Evolutionary conservation across 257 asterid species (phyloP).

Genomic region (Solanum pinnatisectum): DNA sequence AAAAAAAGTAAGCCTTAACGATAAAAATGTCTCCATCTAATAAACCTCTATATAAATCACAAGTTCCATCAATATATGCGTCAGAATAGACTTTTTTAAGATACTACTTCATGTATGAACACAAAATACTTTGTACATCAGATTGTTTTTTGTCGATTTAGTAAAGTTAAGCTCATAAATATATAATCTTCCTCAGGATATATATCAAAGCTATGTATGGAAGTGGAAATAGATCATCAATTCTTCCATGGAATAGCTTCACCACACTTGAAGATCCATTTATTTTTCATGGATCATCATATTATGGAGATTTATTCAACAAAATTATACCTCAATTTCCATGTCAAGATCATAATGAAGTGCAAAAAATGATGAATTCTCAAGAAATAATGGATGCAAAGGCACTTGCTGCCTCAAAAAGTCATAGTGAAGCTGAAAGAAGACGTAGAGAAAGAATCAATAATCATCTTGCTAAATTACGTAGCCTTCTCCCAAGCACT

Average conservation of each 20-base stretch:
- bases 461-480: slow-evolving; percentile 73
- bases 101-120: not conserved
- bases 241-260: not conserved
- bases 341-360: slow-evolving; percentile 62
- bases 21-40: not conserved
- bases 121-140: not conserved
- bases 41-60: not conserved
- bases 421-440: slow-evolving; percentile 93
- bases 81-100: not conserved
- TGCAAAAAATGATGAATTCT: slow-evolving; percentile 81
- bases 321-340: slow-evolving; percentile 23
- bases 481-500: slow-evolving; percentile 84
- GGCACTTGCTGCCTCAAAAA: slow-evolving; percentile 89
- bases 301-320: slow-evolving; percentile 23
- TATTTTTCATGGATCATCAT: slow-evolving; percentile 33
- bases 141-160: not conserved
- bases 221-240: not conserved
- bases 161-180: not conserved
- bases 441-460: slow-evolving; percentile 84
- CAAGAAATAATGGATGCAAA: slow-evolving; percentile 94
- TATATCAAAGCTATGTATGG: slow-evolving; percentile 13
- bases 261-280: slow-evolving; percentile 32
- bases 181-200: slow-evolving; percentile 21
- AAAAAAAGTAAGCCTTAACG: not conserved
- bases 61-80: not conserved